A percentile compares a stretch with the other conserved stretches of the same genome.
Evolutionary conservation across 106 monocot species (phyloP).

Genomic region (Dendrobium chrysotoxum): DNA sequence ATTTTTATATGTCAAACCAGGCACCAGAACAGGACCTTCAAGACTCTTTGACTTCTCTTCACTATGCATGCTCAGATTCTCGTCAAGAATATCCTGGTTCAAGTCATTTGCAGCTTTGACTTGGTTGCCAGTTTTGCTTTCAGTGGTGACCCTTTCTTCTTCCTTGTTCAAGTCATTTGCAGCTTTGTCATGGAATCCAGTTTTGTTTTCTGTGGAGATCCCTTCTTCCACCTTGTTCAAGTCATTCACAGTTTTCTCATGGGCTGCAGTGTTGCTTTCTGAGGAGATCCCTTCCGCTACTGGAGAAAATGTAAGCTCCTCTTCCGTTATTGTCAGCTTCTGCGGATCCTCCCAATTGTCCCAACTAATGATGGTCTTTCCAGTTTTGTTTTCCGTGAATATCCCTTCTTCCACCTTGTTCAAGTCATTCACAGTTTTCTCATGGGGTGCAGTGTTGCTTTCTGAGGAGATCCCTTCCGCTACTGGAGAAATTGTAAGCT

Average conservation of each 20-base stretch:
- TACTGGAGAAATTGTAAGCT: neutral
- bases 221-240: neutral
- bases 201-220: neutral
- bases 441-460: neutral
- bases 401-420: neutral
- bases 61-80: neutral
- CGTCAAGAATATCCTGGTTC: neutral
- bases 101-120: neutral
- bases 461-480: neutral
- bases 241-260: neutral
- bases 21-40: slow-evolving; percentile 15
- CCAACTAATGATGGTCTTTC: slow-evolving; percentile 32
- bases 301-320: neutral
- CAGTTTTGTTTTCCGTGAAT: neutral
- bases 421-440: neutral
- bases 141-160: no score
- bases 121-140: neutral
- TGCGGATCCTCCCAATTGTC: slow-evolving; percentile 40
- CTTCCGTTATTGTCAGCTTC: slow-evolving; percentile 22
- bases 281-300: neutral
- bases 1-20: slow-evolving; percentile 16
- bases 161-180: slow-evolving; percentile 1
- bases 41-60: slow-evolving; percentile 6
- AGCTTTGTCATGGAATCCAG: neutral
- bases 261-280: neutral